Conservation (phyloP, 305 asterid species). For the Fraxinus floribunda region DNA sequence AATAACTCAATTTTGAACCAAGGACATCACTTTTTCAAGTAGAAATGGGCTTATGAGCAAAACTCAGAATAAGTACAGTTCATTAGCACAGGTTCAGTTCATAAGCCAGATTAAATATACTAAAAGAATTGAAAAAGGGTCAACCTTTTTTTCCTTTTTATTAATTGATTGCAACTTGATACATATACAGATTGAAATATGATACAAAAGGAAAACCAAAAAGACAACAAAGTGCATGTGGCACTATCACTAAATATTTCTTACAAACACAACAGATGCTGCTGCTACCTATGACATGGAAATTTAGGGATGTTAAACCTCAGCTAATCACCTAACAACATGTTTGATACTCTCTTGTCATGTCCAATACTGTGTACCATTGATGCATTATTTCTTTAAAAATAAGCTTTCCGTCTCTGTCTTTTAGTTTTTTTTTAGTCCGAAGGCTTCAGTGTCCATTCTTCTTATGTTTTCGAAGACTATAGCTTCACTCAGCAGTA, state of each 20-base stretch:
- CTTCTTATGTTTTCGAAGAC: not conserved
- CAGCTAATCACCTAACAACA: constrained; percentile 14
- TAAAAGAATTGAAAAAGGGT: not conserved
- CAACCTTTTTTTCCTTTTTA: not conserved
- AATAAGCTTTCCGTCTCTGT: not conserved
- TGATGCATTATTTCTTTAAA: constrained; percentile 13
- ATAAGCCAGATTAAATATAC: not conserved
- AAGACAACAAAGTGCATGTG: constrained; percentile 22
- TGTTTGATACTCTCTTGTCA: not conserved
- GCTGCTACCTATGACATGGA: constrained; percentile 26
- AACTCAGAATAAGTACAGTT: not conserved
- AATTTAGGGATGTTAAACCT: constrained; percentile 14
- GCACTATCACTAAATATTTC: constrained; percentile 23
- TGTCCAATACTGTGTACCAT: not conserved
- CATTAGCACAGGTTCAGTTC: not conserved
- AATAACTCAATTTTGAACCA: not conserved
- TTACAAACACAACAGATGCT: not conserved
- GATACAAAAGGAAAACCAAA: not conserved
- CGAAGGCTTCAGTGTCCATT: not conserved
- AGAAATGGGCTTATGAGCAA: not conserved
- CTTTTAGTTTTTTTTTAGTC: not conserved
- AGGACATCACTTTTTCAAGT: not conserved
- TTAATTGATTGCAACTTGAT: constrained; percentile 3
- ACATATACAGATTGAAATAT: constrained; percentile 28
- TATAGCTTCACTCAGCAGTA: constrained; percentile 29